phyloP scores from a whole-genome alignment of 2,329 filamentous ascomycete genomes.

The Calonectria hongkongensis region DNA sequence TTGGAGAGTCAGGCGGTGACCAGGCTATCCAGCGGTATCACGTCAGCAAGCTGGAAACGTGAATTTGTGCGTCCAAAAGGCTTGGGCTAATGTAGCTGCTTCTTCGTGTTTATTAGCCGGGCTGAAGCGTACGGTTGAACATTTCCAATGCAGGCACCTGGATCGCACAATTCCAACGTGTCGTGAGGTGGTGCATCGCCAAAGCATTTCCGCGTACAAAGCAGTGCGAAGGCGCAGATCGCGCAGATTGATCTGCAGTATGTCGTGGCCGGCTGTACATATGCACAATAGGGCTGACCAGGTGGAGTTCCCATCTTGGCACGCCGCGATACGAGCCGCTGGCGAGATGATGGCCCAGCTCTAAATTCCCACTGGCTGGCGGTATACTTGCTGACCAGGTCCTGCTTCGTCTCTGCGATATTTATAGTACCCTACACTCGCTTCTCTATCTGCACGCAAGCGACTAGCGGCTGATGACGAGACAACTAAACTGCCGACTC shows the following conservation, averaged over 20 bases:
- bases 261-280: conserved; percentile 7
- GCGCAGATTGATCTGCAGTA: neutral
- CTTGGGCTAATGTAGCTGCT: too few species aligned
- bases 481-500: neutral
- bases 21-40: neutral
- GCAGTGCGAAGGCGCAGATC: neutral
- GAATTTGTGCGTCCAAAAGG: too few species aligned
- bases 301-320: neutral
- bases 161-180: neutral
- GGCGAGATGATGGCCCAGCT: neutral
- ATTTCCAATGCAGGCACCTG: neutral
- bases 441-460: neutral
- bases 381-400: neutral
- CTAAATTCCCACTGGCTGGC: neutral
- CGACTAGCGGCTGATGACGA: neutral
- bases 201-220: neutral
- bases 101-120: too few species aligned
- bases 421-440: conserved; percentile 10
- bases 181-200: neutral
- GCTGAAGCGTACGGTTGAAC: too few species aligned
- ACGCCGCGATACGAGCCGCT: neutral
- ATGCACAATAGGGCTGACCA: neutral
- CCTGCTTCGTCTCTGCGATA: neutral
- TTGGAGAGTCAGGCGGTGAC: neutral
- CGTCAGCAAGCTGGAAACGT: neutral